phyloP scores from a whole-genome alignment of 805 yeast genomes.

The Starmerella scarabaei region DNA sequence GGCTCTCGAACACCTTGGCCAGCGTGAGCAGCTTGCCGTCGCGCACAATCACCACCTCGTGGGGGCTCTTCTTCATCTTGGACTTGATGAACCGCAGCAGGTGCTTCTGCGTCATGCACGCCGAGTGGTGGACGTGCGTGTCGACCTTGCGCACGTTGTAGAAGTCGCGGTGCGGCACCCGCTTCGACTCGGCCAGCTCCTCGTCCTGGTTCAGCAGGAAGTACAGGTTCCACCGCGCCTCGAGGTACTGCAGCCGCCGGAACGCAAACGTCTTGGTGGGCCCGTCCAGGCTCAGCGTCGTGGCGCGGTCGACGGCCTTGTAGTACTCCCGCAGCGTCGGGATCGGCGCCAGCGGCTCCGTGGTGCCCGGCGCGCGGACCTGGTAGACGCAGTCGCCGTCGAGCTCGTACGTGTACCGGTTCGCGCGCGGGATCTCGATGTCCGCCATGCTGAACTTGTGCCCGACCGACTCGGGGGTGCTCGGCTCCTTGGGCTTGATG shows the following conservation, averaged over 20 bases:
- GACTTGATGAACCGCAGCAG: conserved; percentile 85
- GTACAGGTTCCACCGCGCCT: conserved; percentile 93
- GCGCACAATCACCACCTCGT: conserved; percentile 85
- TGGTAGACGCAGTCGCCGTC: conserved; percentile 62
- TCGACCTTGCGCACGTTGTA: conserved; percentile 94
- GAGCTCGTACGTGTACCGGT: conserved; percentile 31
- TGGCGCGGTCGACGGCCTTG: conserved; percentile 62
- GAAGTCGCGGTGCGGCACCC: conserved; percentile 93
- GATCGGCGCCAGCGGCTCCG: conserved; percentile 34
- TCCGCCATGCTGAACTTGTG: conserved; percentile 46
- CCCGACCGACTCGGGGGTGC: conserved; percentile 31
- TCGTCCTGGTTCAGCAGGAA: conserved; percentile 79
- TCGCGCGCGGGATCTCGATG: conserved; percentile 41
- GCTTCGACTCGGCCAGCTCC: conserved; percentile 79
- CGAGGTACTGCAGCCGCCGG: conserved; percentile 81
- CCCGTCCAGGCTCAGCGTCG: conserved; percentile 76
- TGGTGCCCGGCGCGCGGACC: conserved; percentile 32
- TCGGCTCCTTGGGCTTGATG: conserved; percentile 25
- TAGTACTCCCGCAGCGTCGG: conserved; percentile 84
- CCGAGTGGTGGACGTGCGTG: conserved; percentile 97
- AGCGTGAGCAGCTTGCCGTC: conserved; percentile 81
- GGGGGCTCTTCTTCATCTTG: conserved; percentile 73
- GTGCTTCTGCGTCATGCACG: conserved; percentile 98
- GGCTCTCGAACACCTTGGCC: conserved; percentile 79
- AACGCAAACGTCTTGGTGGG: conserved; percentile 95